Evolutionary conservation across 2,329 filamentous ascomycete species (phyloP), one percentile per base, ranked within the genome.

Genomic region (Paecilomyces formosus): DNA sequence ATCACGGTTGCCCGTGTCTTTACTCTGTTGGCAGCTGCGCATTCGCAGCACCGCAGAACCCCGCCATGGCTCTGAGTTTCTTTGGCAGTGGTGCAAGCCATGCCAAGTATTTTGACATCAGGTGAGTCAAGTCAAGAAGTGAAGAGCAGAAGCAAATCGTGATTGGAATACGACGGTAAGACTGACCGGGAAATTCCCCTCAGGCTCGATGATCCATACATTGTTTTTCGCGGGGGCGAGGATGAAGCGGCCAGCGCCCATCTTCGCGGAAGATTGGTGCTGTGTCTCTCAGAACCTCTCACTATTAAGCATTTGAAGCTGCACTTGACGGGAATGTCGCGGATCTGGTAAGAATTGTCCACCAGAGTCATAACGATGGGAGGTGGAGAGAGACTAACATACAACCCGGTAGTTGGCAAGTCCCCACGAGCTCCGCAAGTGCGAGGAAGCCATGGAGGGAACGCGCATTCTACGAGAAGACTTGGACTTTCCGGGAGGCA

Each of bases 201-300:
- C 67, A 92, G 89, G 56, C 82, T 92, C 60, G 88, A 92, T 56
- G 87, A 88, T 68, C 87, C 90, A 67, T 89, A 92, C 58, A 84
- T 93, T 60, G 86, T 93, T 30, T 88, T 94, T 62, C 86, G 89
- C 56, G 90, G 90, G 60, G 82, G 78, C 64, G 86, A 90, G 58
- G 81, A 88, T 70, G 90, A 93, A 70, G 88, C 89, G 53, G 84
- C 88, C 51, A 89, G 88, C 61, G 88, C 90, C 66, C 75, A 89
- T 57, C 76, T 94, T 64, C 89, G 87, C 68, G 90, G 90, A 53
- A 84, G 83, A 24, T 76, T 93, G 31, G 87, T 92, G 35, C 79
- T 93, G 35, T 92, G 89, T 68, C 78, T 93, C 35, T 84, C 85
- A 22, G 80, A 87, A 49, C 78, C 86, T 0, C 75, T 92, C 59